Evolutionary conservation across 148 eudicot species (phyloP), one percentile per base, ranked within the genome.

Genomic region (Chenopodium album): DNA sequence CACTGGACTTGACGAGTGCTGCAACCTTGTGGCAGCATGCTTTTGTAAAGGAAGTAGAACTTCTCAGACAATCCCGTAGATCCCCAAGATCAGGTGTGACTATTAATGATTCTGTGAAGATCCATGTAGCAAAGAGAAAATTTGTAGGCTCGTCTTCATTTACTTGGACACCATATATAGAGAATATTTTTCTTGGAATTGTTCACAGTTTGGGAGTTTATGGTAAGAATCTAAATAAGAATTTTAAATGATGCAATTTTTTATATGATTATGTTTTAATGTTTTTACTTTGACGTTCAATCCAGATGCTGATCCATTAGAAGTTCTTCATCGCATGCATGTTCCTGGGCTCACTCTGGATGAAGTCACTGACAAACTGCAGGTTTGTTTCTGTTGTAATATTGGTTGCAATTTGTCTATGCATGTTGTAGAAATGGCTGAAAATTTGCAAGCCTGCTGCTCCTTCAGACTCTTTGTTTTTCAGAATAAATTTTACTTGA

Each of bases 311-410:
- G 4, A 7, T 83, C 69, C 69, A 22, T 26, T 26, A 0, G 29
- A 48, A 67, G 59, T 34, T n/a, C 59, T 48, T 73, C 59, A 8
- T 47, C 69, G 17, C 34, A 23, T 73, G 7, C 59, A 66, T 19
- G n/a, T 16, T 4, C 85, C 85, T 59, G 78, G 75, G 54, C 66
- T 62, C 47, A 32, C 78, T 16, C 34, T 13, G 4, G 32, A 28
- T 1, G 4, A 4, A 71, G 74, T 72, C 1, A 70, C 4, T 11
- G 73, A 64, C 29, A 78, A 62, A 29, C 14, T 73, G 37, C 56
- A 78, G 85, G 85, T 83, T 64, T 46, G 78, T 78, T 56, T 64
- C 71, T 62, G 28, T 14, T 46, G 41, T 65, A 41, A 12, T 23
- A 63, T 2, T 28, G 37, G 19, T 59, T 34, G 9, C 3, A 63